Base-by-base conservation (phyloP, 2,329 filamentous ascomycete genomes). In the Chaetothyriales sp. region DNA sequence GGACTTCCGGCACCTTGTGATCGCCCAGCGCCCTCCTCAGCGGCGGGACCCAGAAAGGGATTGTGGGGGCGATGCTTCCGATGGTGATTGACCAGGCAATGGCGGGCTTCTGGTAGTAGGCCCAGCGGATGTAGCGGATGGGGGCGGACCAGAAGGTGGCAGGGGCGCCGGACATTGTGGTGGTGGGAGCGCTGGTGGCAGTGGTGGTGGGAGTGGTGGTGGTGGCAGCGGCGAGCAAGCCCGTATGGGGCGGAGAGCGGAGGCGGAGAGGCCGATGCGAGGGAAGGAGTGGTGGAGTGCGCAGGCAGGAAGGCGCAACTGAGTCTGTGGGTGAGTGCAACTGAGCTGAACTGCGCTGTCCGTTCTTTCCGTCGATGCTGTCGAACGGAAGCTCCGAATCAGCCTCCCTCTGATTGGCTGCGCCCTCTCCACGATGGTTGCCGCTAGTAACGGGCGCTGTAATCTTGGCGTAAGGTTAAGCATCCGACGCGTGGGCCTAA, bases 71-170 rank as follows among this genome's bases (percentile, higher is more conserved):
- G 51, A 80, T 63, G 58, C 70, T 73, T 61, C 86, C 90, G 60
- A 97, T 73, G 53, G 86, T 66, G 64, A 87, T 73, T 62, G 86
- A 88, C 78, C 82, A 97, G 77, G 95, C 94, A 73, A 89, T 85
- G 54, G 89, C 89, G 49, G 92, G 92, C 69, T 85, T 86, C 70
- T 92, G 84, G 72, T 88, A 83, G 48, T 86, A 78, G 50, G 89
- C 82, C 88, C 89, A 97, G 70, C 83, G 83, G 64, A 86, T 72
- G 81, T 95, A 97, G 63, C 82, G 82, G 67, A 94, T 65, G 58
- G 92, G 92, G 54, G 79, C 77, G 60, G 81, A 77, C 81, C 85
- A 95, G 84, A 98, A 95, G 9, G 54, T 55, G 64, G 77, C 76
- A 62, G 88, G 84, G 25, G 55, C 50, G 51, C 77, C 75, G 55